A percentile compares a stretch with the other conserved stretches of the same genome.
Evolutionary conservation across 148 eudicot species (phyloP).

Genomic region (Rhododendron mucronatum): DNA sequence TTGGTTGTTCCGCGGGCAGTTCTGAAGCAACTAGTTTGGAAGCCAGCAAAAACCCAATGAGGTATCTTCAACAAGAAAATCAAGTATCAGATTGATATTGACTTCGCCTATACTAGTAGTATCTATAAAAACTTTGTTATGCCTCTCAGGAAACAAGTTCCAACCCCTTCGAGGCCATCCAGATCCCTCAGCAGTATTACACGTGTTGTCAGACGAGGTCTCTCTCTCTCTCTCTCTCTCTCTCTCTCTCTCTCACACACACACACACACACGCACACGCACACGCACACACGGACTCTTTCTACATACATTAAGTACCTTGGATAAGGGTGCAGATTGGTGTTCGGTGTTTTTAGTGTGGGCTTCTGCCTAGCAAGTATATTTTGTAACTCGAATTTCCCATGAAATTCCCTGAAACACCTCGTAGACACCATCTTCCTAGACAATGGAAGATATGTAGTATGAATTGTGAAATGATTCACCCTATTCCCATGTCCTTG

Average conservation of each 20-base stretch:
- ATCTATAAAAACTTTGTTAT: background rate
- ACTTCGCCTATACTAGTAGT: background rate
- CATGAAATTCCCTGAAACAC: background rate
- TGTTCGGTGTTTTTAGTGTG: background rate
- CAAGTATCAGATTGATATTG: background rate
- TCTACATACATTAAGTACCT: background rate
- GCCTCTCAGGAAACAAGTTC: conserved; percentile 69
- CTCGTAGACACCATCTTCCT: background rate
- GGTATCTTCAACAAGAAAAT: conserved; percentile 37
- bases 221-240: conserved; percentile 7
- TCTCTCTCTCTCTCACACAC: conserved; percentile 4
- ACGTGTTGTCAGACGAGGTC: conserved; percentile 71
- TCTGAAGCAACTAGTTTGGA: conserved; percentile 89
- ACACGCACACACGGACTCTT: background rate
- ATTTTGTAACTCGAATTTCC: background rate
- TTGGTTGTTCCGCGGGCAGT: conserved; percentile 75
- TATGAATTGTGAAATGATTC: background rate
- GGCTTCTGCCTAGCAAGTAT: background rate
- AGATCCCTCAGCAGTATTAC: conserved; percentile 70
- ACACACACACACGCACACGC: too few species aligned
- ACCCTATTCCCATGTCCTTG: background rate
- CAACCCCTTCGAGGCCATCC: conserved; percentile 74
- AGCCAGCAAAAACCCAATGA: conserved; percentile 97
- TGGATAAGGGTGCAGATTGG: background rate
- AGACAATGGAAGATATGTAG: background rate